These are phyloP conservation scores for Lachancea waltii DNA, from an alignment of 805 yeast species.

Conservation along the genomic window DNA sequence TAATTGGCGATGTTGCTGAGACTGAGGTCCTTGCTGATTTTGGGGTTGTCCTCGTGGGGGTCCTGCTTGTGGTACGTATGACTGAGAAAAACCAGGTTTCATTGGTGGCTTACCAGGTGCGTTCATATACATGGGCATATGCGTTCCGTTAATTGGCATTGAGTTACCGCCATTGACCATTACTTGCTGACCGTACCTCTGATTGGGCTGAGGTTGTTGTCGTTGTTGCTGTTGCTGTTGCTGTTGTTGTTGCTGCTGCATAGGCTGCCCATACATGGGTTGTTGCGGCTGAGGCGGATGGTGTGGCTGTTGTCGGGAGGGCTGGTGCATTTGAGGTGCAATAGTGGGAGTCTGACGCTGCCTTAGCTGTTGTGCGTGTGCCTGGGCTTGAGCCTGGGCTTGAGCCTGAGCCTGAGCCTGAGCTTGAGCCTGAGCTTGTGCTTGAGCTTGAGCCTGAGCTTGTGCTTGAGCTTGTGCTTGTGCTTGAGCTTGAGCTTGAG, in stretches of 20 bases:
- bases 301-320: constrained; percentile 22
- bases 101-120: neutral
- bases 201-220: constrained; percentile 12
- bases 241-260: neutral
- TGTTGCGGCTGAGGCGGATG: constrained; percentile 1
- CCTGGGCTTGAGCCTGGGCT: constrained; percentile 1
- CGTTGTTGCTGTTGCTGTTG: constrained; percentile 15
- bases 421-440: constrained; percentile 7
- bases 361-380: constrained; percentile 1
- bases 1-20: constrained; percentile 12
- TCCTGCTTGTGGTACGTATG: neutral
- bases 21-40: constrained; percentile 22
- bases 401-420: constrained; percentile 7
- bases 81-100: neutral
- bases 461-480: constrained; percentile 6
- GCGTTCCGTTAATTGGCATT: neutral
- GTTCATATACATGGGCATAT: neutral
- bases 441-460: constrained; percentile 7
- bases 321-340: constrained; percentile 12
- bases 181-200: neutral
- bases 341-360: constrained; percentile 1
- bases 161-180: neutral
- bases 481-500: constrained; percentile 1
- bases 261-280: neutral
- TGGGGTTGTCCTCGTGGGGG: constrained; percentile 7